Evolutionary conservation across 495 filamentous ascomycete species (phyloP).

Genomic region (Rostrohypoxylon terebratum): DNA sequence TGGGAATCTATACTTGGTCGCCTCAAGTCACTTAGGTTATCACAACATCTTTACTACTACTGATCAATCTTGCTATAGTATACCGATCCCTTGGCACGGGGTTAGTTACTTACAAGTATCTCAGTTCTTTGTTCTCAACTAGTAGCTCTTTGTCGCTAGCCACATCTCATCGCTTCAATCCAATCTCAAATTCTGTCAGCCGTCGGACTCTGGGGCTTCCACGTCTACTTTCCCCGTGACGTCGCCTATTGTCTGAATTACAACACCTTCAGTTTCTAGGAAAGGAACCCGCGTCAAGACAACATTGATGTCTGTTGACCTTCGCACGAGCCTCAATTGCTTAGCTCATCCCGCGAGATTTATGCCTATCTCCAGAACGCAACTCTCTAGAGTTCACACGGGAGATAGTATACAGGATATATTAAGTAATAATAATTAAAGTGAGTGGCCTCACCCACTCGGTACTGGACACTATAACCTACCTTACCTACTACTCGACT

Average conservation of each 20-base stretch:
- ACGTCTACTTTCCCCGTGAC: constrained; percentile 38
- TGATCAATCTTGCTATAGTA: constrained; percentile 34
- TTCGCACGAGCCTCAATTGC: constrained; percentile 74
- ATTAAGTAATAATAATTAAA: constrained; percentile 56
- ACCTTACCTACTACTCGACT: background rate
- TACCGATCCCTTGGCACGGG: constrained; percentile 28
- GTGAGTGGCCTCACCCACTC: constrained; percentile 41
- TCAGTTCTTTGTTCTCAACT: constrained; percentile 24
- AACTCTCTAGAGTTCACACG: constrained; percentile 77
- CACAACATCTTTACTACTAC: constrained; percentile 12
- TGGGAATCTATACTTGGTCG: constrained; percentile 33
- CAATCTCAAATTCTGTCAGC: constrained; percentile 11
- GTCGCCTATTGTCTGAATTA: constrained; percentile 36
- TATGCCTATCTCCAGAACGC: constrained; percentile 77
- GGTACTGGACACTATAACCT: background rate
- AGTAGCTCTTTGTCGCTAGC: constrained; percentile 6
- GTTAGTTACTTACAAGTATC: constrained; percentile 33
- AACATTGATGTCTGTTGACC: constrained; percentile 82
- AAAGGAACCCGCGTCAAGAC: constrained; percentile 47
- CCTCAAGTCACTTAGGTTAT: constrained; percentile 38
- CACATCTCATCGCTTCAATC: constrained; percentile 27
- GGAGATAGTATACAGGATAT: constrained; percentile 71
- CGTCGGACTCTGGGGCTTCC: constrained; percentile 23
- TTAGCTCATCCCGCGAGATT: constrained; percentile 77
- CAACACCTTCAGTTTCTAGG: constrained; percentile 38